These are phyloP conservation scores for Pilatotrama ljubarskyi DNA, from an alignment of 768 basidiomycete genomes.

Conservation along the genomic window DNA sequence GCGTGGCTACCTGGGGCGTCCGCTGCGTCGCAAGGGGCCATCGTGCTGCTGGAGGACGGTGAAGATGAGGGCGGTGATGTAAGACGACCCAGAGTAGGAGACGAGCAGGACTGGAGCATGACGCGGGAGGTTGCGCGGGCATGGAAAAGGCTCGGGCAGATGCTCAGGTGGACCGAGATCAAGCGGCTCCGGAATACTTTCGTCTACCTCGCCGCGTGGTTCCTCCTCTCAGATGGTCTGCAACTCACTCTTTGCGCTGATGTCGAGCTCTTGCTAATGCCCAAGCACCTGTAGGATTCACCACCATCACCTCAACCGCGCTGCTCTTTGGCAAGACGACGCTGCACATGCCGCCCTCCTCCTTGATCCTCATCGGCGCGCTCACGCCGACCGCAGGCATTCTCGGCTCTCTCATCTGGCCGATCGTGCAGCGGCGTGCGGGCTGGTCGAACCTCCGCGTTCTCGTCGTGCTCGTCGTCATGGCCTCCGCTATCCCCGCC, in stretches of 20 bases:
- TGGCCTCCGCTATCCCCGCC: slow-evolving; percentile 66
- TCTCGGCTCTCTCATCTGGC: slow-evolving; percentile 81
- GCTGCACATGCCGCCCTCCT: slow-evolving; percentile 74
- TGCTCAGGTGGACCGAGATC: slow-evolving; percentile 75
- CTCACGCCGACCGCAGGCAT: slow-evolving; percentile 81
- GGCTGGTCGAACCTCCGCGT: slow-evolving; percentile 68
- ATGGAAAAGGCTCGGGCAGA: slow-evolving; percentile 74
- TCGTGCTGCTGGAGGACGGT: slow-evolving; percentile 14
- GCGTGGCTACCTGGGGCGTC: slow-evolving; percentile 61
- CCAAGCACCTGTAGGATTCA: slow-evolving; percentile 59
- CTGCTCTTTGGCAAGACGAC: slow-evolving; percentile 91
- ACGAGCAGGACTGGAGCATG: slow-evolving; percentile 43
- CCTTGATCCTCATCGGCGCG: slow-evolving; percentile 77
- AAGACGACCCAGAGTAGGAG: background rate
- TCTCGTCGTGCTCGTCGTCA: slow-evolving; percentile 63
- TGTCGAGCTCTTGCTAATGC: background rate
- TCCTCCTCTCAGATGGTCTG: slow-evolving; percentile 87
- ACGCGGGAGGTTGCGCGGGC: slow-evolving; percentile 58
- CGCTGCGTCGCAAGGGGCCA: slow-evolving; percentile 14
- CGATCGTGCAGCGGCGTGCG: slow-evolving; percentile 63
- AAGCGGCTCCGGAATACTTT: slow-evolving; percentile 80
- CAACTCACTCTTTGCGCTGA: background rate
- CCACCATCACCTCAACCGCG: slow-evolving; percentile 90
- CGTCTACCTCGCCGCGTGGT: slow-evolving; percentile 90
- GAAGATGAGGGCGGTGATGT: background rate